Evolutionary conservation across 2,329 filamentous ascomycete species (phyloP), one percentile per base, ranked within the genome.

Genomic region (Diaporthe batatas): DNA sequence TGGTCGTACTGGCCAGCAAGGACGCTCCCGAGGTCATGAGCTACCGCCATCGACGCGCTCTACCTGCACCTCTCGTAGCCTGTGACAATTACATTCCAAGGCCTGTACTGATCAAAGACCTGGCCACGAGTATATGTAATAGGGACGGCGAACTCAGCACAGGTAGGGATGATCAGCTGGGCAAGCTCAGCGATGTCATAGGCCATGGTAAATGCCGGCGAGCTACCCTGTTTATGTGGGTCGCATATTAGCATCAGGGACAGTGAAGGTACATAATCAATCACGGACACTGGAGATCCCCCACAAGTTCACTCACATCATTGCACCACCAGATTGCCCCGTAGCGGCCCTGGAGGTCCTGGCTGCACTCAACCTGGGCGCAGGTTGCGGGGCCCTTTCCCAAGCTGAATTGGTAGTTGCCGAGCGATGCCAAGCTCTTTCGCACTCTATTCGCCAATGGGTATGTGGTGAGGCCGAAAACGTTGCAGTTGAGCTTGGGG

Each of bases 261-360:
- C 8, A n/a, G 8, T 6, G 8, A 47, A 44, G 14, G 14, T 7
- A 11, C 14, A 44, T 8, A 11, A 11, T 29, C 23, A 62, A 29
- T 47, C 2, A 11, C 21, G 2, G 25, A 47, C 25, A 8, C 5
- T 2, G 7, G 21, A 7, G 3, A 8, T 11, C 7, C 5, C 12
- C 6, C 1, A 10, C 16, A 5, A 10, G 3, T 21, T 11, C 1
- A 47, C 58, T 62, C 14, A 62, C 58, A 11, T 62, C 58, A 16
- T 62, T 62, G 58, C 58, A 62, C 58, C 58, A 62, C 58, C 58
- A 62, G 12, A 62, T 62, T 8, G 58, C 39, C 23, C 23, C 58
- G 14, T 6, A 10, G 11, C 39, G 58, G 39, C n/a, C 36, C 16
- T 32, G 8, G 4, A 47, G 8, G 23, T 62, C 39, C 0, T 12